phyloP scores from a whole-genome alignment of 805 yeast genomes.

The Cyberlindnera xylosilytica region DNA sequence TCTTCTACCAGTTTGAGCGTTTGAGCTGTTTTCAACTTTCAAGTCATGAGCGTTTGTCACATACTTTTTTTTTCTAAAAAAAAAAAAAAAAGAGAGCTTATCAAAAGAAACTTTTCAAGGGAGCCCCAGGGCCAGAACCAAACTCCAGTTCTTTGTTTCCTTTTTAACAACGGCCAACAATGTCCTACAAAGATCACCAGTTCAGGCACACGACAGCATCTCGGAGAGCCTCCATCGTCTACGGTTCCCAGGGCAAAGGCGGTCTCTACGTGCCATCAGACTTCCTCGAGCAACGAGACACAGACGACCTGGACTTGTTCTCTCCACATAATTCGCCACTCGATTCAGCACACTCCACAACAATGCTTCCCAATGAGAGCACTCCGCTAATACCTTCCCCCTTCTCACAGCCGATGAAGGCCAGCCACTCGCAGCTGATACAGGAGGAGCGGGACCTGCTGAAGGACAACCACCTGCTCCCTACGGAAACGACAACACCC shows the following conservation, averaged over 20 bases:
- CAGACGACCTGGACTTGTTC: too few species aligned
- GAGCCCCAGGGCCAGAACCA: too few species aligned
- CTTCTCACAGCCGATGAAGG: not conserved
- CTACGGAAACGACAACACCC: slow-evolving; percentile 5
- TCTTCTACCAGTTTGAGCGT: too few species aligned
- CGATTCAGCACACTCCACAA: too few species aligned
- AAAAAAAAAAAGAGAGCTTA: too few species aligned
- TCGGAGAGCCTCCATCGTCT: slow-evolving; percentile 25
- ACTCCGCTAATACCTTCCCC: slow-evolving; percentile 10
- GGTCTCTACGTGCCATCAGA: slow-evolving; percentile 23
- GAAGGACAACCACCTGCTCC: slow-evolving; percentile 19
- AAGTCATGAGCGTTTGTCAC: too few species aligned
- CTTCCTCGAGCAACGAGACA: not conserved
- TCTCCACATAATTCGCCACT: too few species aligned
- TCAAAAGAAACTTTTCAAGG: too few species aligned
- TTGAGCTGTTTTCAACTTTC: too few species aligned
- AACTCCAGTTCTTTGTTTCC: too few species aligned
- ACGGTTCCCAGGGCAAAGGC: slow-evolving; percentile 25
- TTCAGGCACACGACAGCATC: slow-evolving; percentile 26
- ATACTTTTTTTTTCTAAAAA: too few species aligned
- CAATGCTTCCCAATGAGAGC: slow-evolving; percentile 4
- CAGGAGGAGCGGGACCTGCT: slow-evolving; percentile 24
- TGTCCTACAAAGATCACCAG: slow-evolving; percentile 19
- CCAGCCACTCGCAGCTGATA: slow-evolving; percentile 11
- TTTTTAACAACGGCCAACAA: too few species aligned